phyloP scores from a whole-genome alignment of 2,329 filamentous ascomycete genomes.

The Chalara sp. region DNA sequence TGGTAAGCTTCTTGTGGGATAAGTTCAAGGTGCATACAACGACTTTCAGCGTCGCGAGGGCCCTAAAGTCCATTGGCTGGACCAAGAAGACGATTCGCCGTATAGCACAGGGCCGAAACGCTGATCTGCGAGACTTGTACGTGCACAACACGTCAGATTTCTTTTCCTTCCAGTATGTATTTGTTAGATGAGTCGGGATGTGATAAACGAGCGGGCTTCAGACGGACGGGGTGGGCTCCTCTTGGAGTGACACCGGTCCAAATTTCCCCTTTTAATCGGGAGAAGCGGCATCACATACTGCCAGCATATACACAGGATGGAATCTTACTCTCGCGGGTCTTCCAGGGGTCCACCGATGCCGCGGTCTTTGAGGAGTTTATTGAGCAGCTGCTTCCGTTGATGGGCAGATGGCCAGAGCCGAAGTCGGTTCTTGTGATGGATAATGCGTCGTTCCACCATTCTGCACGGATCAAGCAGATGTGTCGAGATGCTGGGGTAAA shows the following conservation, averaged over 20 bases:
- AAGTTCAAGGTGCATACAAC: no score
- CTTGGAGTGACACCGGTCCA: constrained; percentile 20
- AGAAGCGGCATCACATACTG: constrained; percentile 17
- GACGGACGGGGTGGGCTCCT: constrained; percentile 32
- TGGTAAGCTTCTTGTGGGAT: not conserved
- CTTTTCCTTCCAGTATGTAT: no score
- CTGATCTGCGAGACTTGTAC: constrained; percentile 11
- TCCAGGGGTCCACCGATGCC: constrained; percentile 21
- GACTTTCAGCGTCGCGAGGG: no score
- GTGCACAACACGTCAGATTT: no score
- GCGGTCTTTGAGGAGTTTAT: constrained; percentile 25
- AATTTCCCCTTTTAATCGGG: constrained; percentile 17
- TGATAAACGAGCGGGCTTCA: constrained; percentile 27
- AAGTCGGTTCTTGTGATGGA: constrained; percentile 31
- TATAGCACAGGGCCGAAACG: no score
- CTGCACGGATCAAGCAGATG: constrained; percentile 19
- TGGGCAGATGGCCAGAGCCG: constrained; percentile 24
- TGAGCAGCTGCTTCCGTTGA: constrained; percentile 27
- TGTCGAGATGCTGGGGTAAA: constrained; percentile 15
- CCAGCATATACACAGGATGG: constrained; percentile 16
- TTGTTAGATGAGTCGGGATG: no score
- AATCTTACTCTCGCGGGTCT: constrained; percentile 19
- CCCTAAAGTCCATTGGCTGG: no score
- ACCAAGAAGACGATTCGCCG: no score
- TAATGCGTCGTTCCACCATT: constrained; percentile 27